Base-by-base conservation (phyloP, 306 rosid genomes). In the Hippophae gyantsensis region DNA sequence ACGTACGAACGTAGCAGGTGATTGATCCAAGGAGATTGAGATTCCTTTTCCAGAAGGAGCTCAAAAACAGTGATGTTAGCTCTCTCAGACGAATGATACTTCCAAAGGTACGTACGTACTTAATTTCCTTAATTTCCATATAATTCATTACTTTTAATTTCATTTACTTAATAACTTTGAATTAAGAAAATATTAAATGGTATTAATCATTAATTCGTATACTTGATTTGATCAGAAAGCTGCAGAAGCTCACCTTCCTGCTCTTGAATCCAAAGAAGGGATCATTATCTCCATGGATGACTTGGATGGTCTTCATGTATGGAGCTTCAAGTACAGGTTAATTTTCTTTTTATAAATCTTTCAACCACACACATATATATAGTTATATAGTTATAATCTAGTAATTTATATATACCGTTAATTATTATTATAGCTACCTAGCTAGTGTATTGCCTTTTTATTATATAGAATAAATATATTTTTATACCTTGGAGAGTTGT, bases 321-420 rank as follows among this genome's bases (percentile, higher is more conserved):
- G 98, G 98, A 83, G 73, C 76, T 92, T 92, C 77, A 92, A 92
- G 67, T 92, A 85, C 87, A 92, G 98, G 98, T 90, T 46, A 11
- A 64, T 44, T 13, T 18, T 18, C 23, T 18, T 18, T 18, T 18
- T 18, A 18, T 18, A 18, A 18, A 18, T 18, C 23, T 18, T 18
- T 18, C 23, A 18, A 18, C 23, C 23, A 18, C 23, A 18, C 23
- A 18, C 23, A 18, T 18, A 18, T 18, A 18, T 18, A 18, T 14
- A 32, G 12, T 14, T 54, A 6, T 7, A 46, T 6, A 46, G 11
- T 46, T 7, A 46, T 46, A 46, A 46, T 46, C 23, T 18, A 18
- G 23, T 18, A 18, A 18, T 18, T 18, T 18, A 18, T 18, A 18
- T 18, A 18, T 18, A 18, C 23, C 23, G 23, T 18, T 18, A 18